A percentile compares a stretch with the other conserved stretches of the same genome.
Conservation (phyloP, 768 basidiomycete species). For the Heimioporus sp. region DNA sequence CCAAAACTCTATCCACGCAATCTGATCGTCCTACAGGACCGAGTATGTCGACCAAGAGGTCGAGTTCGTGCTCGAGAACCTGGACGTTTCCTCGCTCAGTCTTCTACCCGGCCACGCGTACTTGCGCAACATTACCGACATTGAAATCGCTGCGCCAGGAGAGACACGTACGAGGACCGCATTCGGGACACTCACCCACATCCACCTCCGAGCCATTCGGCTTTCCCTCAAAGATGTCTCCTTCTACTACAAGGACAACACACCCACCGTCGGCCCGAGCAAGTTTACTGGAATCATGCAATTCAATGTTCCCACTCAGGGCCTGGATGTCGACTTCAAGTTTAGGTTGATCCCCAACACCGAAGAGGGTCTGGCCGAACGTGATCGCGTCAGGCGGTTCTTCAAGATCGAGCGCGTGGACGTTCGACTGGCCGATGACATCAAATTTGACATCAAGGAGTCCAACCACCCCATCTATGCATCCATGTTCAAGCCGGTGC, state of each 20-base stretch:
- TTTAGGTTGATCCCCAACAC: conserved; percentile 60
- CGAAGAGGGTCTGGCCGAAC: conserved; percentile 39
- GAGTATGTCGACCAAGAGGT: conserved; percentile 68
- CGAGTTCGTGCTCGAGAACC: conserved; percentile 74
- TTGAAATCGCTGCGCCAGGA: conserved; percentile 48
- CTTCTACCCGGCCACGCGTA: conserved; percentile 69
- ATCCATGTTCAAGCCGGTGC: conserved; percentile 60
- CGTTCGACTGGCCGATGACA: conserved; percentile 56
- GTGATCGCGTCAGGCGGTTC: conserved; percentile 47
- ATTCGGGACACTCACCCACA: conserved; percentile 62
- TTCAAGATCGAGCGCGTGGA: conserved; percentile 55
- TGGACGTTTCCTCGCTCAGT: conserved; percentile 65
- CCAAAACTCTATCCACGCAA: background rate
- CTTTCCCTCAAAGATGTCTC: conserved; percentile 63
- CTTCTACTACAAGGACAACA: conserved; percentile 72
- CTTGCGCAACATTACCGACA: conserved; percentile 67
- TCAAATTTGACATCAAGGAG: conserved; percentile 52
- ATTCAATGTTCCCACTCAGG: conserved; percentile 61
- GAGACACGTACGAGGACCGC: conserved; percentile 42
- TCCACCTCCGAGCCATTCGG: conserved; percentile 64
- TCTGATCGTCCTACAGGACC: conserved; percentile 40
- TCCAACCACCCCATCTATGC: conserved; percentile 64
- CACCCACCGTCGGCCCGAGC: conserved; percentile 47
- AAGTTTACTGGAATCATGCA: conserved; percentile 63
- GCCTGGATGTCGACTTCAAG: conserved; percentile 67